Percentiles rank a stretch among this genome's conserved stretches.
Evolutionary conservation across 768 basidiomycete genomes (phyloP).

Genomic region (Coprinopsis sp.): DNA sequence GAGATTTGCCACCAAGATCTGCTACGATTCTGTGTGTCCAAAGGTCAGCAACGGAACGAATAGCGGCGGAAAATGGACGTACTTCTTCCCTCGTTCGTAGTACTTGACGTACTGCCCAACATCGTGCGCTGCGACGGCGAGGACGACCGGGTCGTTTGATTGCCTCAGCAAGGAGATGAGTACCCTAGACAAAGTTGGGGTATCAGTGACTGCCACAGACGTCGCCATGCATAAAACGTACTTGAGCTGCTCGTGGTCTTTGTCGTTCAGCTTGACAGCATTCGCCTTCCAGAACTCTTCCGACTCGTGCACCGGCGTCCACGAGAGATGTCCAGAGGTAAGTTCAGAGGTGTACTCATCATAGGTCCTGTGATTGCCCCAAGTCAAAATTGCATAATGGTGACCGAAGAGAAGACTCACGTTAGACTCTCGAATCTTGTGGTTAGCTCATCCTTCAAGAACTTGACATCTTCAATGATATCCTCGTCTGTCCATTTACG

Average conservation of each 20-base stretch:
- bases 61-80: slow-evolving; percentile 19
- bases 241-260: slow-evolving; percentile 82
- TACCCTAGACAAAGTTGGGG: slow-evolving; percentile 39
- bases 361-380: slow-evolving; percentile 61
- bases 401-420: slow-evolving; percentile 40
- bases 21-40: slow-evolving; percentile 60
- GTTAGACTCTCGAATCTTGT: slow-evolving; percentile 84
- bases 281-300: slow-evolving; percentile 99
- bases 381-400: background rate
- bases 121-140: slow-evolving; percentile 92
- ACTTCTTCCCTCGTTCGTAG: slow-evolving; percentile 92
- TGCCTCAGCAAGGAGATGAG: slow-evolving; percentile 68
- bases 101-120: slow-evolving; percentile 92
- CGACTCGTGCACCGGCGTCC: slow-evolving; percentile 95
- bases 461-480: slow-evolving; percentile 86
- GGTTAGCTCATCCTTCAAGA: slow-evolving; percentile 82
- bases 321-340: slow-evolving; percentile 83
- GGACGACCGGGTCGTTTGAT: slow-evolving; percentile 67
- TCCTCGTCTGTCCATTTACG: slow-evolving; percentile 97
- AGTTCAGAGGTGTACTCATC: slow-evolving; percentile 95
- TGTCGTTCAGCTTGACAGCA: slow-evolving; percentile 79
- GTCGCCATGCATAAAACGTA: slow-evolving; percentile 27
- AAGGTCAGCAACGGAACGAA: slow-evolving; percentile 6
- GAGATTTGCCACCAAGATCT: slow-evolving; percentile 80
- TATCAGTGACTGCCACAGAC: slow-evolving; percentile 2